These are phyloP conservation scores for Aschersonia sp. DNA, from an alignment of 2,329 filamentous ascomycete species.

Conservation along the genomic window DNA sequence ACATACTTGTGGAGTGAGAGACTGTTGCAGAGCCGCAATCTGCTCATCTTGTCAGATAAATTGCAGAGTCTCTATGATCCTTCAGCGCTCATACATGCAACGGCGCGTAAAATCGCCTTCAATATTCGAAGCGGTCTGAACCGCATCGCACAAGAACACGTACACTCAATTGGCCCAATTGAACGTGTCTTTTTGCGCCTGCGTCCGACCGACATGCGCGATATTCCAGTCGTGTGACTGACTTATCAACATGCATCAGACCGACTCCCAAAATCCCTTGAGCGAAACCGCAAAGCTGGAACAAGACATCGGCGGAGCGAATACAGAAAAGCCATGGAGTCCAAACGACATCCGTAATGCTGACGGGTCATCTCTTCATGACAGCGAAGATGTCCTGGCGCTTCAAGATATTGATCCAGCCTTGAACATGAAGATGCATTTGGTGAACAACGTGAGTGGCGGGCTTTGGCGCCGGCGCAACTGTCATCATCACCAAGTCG, in stretches of 20 bases:
- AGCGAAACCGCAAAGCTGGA: constrained; percentile 5
- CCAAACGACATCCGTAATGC: constrained; percentile 4
- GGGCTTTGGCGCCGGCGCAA: not conserved
- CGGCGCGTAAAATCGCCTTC: too few relatives aligned
- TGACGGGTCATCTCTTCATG: constrained; percentile 9
- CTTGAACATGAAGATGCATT: constrained; percentile 51
- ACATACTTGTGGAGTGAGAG: too few relatives aligned
- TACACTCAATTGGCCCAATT: too few relatives aligned
- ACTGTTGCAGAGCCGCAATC: too few relatives aligned
- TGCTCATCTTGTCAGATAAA: too few relatives aligned
- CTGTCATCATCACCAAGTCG: not conserved
- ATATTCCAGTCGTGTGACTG: too few relatives aligned
- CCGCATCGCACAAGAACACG: too few relatives aligned
- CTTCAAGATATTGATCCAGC: constrained; percentile 45
- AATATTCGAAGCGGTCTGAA: too few relatives aligned
- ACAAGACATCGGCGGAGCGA: constrained; percentile 2
- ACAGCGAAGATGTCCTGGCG: constrained; percentile 35
- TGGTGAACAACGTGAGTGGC: constrained; percentile 48
- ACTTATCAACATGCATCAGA: not conserved
- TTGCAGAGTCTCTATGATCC: too few relatives aligned
- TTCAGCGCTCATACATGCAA: too few relatives aligned
- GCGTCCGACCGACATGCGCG: too few relatives aligned
- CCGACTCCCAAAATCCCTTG: not conserved
- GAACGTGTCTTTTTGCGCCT: too few relatives aligned
- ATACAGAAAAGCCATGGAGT: not conserved